Base-by-base conservation (phyloP, 352 stramenopile species). In the Globisporangium perplexum region DNA sequence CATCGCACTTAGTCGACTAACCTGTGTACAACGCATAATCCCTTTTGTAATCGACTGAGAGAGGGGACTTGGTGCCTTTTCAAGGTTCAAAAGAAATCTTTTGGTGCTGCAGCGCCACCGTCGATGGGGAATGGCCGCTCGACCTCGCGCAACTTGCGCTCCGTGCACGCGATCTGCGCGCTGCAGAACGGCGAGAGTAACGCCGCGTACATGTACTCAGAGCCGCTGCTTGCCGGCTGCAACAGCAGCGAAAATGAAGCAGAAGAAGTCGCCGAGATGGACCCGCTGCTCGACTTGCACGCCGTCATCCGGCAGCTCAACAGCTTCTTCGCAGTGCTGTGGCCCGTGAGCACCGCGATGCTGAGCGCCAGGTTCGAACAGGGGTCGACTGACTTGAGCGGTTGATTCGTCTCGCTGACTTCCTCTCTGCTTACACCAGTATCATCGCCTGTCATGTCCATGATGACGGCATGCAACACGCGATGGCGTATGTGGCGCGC, bases 271-370 rank as follows among this genome's bases (percentile, higher is more conserved):
- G 15, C 1, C 49, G 57, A 17, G 51, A 68, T 56, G 7, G 61
- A 71, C 14, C 30, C 28, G n/a, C 42, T 45, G n/a, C 7, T 71
- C 15, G 69, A 79, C 38, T 58, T 83, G 5, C 53, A 45, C 4
- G 30, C 56, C 23, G 52, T 81, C 33, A 74, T 87, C 48, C 75
- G 68, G 30, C 77, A 88, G 57, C 73, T 90, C 59, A 86, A 88
- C 46, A 83, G 77, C 55, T 88, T 88, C 53, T 85, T 85, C 24
- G 80, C 80, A 14, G 71, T 90, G 50, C 17, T 90, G 4, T 87
- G 80, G 70, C 84, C 82, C 4, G 82, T 95, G 20, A 72, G 64
- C 15, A 70, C 81, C 57, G 79, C 82, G 18, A 95, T 95, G 66
- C 51, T 89, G 8, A 60, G 84, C 23, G 70, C 82, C 8, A 87